Percentiles rank a stretch among this genome's conserved stretches.
Conservation (phyloP, 345 rosid species). For the Linum usitatissimum region DNA sequence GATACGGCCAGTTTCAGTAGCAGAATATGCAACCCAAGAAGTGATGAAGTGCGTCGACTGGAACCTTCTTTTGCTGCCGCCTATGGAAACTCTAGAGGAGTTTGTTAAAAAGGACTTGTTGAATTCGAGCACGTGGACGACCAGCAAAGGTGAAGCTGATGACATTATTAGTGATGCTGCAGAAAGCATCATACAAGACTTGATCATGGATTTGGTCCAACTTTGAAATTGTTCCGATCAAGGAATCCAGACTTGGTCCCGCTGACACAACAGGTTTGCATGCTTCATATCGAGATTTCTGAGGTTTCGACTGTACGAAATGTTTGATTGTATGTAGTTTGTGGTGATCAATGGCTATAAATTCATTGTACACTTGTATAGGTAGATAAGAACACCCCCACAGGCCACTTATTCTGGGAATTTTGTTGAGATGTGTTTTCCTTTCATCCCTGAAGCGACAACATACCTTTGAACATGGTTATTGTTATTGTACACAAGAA, state of each 20-base stretch:
- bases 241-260: background rate
- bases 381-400: background rate
- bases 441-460: background rate
- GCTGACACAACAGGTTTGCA: background rate
- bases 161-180: constrained; percentile 33
- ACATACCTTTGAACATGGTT: background rate
- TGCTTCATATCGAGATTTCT: too few relatives aligned
- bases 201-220: constrained; percentile 26
- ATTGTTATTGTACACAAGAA: background rate
- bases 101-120: constrained; percentile 36
- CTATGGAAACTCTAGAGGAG: constrained; percentile 31
- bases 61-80: constrained; percentile 19
- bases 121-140: constrained; percentile 40
- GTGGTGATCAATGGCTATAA: background rate
- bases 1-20: constrained; percentile 10
- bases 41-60: constrained; percentile 43
- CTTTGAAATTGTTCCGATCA: background rate
- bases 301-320: too few relatives aligned
- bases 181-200: constrained; percentile 42
- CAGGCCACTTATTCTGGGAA: background rate
- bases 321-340: too few relatives aligned
- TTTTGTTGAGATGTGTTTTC: background rate
- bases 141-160: constrained; percentile 34
- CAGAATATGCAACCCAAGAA: constrained; percentile 26
- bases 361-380: background rate